Evolutionary conservation across 164 flowering plant genomes (phyloP).

Genomic region (Brasenia schreberi): DNA sequence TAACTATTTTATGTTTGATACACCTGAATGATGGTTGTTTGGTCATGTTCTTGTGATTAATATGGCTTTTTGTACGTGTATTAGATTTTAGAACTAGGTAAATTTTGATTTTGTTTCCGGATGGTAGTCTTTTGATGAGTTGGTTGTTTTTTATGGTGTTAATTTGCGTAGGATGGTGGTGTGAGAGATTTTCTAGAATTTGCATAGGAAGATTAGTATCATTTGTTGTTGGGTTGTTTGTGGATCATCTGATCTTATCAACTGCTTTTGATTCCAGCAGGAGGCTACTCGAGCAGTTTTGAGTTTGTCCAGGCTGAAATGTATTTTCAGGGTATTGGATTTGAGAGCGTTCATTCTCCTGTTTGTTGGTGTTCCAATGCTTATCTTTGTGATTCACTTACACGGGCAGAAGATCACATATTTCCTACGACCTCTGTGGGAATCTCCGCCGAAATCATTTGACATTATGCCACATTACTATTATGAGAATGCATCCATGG

Average conservation of each 20-base stretch:
- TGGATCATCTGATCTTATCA: neutral
- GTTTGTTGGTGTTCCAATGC: constrained; percentile 40
- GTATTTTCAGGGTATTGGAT: constrained; percentile 54
- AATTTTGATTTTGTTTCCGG: too few relatives aligned
- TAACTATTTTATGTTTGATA: too few relatives aligned
- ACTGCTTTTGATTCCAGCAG: constrained; percentile 8
- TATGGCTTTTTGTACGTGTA: neutral
- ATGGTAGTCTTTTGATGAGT: neutral
- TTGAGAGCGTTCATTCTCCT: constrained; percentile 34
- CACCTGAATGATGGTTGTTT: too few relatives aligned
- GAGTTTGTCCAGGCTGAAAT: constrained; percentile 48
- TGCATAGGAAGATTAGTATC: neutral
- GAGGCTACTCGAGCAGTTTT: constrained; percentile 34
- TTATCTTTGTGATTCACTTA: constrained; percentile 35
- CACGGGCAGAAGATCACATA: constrained; percentile 77
- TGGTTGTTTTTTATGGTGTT: neutral
- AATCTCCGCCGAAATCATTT: constrained; percentile 82
- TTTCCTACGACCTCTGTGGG: constrained; percentile 84
- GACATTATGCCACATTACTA: constrained; percentile 59
- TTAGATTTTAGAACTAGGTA: too few relatives aligned
- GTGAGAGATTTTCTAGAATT: neutral
- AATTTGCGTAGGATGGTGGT: neutral
- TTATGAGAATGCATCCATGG: constrained; percentile 70
- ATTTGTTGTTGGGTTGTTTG: neutral
- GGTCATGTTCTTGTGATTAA: neutral